Evolutionary conservation across 495 filamentous ascomycete genomes (phyloP), one percentile per base, ranked within the genome.

Genomic region (Extremus antarcticus): DNA sequence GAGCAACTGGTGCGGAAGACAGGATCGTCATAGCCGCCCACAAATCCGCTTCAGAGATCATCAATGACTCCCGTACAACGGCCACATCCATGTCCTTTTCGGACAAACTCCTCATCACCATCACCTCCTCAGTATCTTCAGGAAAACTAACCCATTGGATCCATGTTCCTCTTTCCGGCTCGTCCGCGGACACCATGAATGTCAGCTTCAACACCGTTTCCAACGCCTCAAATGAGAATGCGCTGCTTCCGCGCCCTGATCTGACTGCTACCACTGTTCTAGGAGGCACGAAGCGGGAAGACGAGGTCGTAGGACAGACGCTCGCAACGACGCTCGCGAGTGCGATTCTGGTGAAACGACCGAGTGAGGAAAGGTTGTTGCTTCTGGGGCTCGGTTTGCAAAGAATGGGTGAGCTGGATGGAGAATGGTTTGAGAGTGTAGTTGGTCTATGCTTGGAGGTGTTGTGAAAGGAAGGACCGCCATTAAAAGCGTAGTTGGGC

Each of bases 91-190:
- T 87, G 35, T 78, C 72, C 61, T 96, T 97, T 72, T 81, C 84
- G 11, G 92, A 98, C 74, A 94, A 88, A 68, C 94, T 98, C 66
- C 73, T 98, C 65, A 70, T 98, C 43, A 95, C 88, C 0, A 78
- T 98, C 55, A 23, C 49, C 1, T 43, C 51, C 24, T 86, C 86
- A 2, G n/a, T n/a, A n/a, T n/a, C n/a, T n/a, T 78, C 80, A 55
- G 92, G 91, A 38, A 78, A 87, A 59, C 72, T 96, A 38, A 84
- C 87, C 10, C 92, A 97, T 73, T 98, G 92, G 92, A 90, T 95
- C 45, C 90, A 95, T 74, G 88, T 96, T 19, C 87, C 88, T 2
- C 79, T 96, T 40, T 82, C 81, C 50, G 79, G 81, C 24, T 57
- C 54, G 32, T n/a, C n/a, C n/a, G n/a, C n/a, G n/a, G n/a, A n/a